Evolutionary conservation across 2,329 filamentous ascomycete species (phyloP).

Genomic region (Leptodontidium sp.): DNA sequence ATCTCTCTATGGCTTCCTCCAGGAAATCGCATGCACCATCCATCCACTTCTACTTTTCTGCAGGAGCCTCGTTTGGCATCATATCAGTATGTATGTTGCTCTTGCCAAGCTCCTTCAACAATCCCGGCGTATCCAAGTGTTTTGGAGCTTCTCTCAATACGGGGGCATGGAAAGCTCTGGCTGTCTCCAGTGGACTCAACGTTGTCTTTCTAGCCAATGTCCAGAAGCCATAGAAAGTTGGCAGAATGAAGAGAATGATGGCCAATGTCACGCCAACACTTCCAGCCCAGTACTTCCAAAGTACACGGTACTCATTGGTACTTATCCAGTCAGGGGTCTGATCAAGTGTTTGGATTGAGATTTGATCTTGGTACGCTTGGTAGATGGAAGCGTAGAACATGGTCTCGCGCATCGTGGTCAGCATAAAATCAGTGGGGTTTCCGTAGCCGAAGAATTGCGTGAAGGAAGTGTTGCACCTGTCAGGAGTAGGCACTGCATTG

Average conservation of each 20-base stretch:
- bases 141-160: constrained; percentile 22
- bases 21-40: too few relatives aligned
- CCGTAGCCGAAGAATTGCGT: constrained; percentile 9
- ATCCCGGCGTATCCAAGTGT: constrained; percentile 18
- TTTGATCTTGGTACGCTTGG: constrained; percentile 3
- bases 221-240: constrained; percentile 30
- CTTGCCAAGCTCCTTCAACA: constrained; percentile 22
- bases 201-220: constrained; percentile 24
- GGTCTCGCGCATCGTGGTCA: constrained; percentile 15
- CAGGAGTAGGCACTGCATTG: not conserved
- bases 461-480: constrained; percentile 21
- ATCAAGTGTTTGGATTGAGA: not conserved
- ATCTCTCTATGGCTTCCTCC: too few relatives aligned
- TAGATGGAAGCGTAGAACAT: constrained; percentile 23
- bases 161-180: constrained; percentile 26
- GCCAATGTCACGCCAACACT: constrained; percentile 23
- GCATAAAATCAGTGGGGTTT: constrained; percentile 11
- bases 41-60: too few relatives aligned
- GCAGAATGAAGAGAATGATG: constrained; percentile 25
- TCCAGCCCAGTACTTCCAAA: constrained; percentile 23
- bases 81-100: constrained; percentile 27
- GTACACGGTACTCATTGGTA: constrained; percentile 16
- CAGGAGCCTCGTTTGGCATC: not conserved
- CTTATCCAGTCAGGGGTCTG: not conserved
- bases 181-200: constrained; percentile 28